Evolutionary conservation across 306 rosid species (phyloP), one percentile per base, ranked within the genome.

Genomic region (Corylus americana): DNA sequence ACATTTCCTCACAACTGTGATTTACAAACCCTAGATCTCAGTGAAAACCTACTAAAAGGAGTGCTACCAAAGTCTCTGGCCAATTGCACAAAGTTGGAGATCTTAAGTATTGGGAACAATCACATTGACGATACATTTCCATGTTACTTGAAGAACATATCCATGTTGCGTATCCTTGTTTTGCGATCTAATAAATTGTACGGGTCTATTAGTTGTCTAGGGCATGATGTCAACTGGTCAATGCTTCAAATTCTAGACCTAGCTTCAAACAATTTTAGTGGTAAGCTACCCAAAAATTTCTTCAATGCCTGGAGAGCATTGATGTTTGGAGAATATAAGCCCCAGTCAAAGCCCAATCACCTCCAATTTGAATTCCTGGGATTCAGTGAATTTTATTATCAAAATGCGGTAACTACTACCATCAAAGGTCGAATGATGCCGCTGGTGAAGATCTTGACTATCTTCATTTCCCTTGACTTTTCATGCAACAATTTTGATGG

Each of bases 171-270:
- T 1, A 84, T 88, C 1, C 85, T 88, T 37, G 63, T 86, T 49
- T 62, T 88, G 68, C 44, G 88, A 13, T 82, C 83, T 8, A 88
- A 86, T 39, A 5, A 50, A 0, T 84, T 84, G 72, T 0, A 51
- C 0, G 89, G 83, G 0, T 11, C 0, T 0, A 0, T 88, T 67
- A 81, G 70, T 49, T 88, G 92, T 11, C 45, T 0, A 0, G 4
- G 7, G 0, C 3, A 0, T 6, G 0, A 7, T 4, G 81, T 45
- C 8, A 31, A 14, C 4, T 88, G 89, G 92, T 14, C 18, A 0
- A 71, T 29, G 27, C 85, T 88, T 62, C 92, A 86, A 59, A 86
- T 88, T 42, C 3, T 88, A 0, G 87, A 88, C 74, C 58, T 86
- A 0, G 82, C 88, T 17, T 51, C 10, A 61, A 88, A 86, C 82